phyloP scores from a whole-genome alignment of 306 rosid species.

The Myrica gale region DNA sequence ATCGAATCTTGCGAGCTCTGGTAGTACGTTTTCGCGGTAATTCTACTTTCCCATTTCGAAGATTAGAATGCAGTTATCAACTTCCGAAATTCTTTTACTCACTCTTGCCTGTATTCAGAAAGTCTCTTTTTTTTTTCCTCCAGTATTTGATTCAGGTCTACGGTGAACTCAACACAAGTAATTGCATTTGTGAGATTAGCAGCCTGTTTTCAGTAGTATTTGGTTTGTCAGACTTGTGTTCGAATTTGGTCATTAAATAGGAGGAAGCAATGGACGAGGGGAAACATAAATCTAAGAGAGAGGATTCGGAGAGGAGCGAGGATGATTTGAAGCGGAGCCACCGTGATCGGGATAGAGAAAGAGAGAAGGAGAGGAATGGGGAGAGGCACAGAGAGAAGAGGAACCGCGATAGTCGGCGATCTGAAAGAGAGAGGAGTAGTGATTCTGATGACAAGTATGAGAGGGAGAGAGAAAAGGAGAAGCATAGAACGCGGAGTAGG shows the following conservation, averaged over 20 bases:
- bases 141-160: neutral
- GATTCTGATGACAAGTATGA: constrained; percentile 37
- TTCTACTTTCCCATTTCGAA: neutral
- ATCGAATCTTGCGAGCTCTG: neutral
- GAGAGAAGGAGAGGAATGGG: constrained; percentile 42
- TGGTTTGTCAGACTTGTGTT: neutral
- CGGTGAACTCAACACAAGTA: neutral
- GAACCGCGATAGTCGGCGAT: constrained; percentile 32
- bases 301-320: constrained; percentile 45
- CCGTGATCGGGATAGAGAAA: constrained; percentile 30
- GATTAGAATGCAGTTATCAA: no score
- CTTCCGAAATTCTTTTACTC: no score
- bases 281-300: constrained; percentile 59
- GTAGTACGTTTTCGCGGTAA: neutral
- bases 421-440: constrained; percentile 39
- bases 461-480: constrained; percentile 45
- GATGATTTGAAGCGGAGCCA: constrained; percentile 12
- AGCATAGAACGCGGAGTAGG: constrained; percentile 40
- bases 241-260: constrained; percentile 23
- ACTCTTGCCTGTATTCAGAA: no score
- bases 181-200: neutral
- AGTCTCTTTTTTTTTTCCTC: no score
- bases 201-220: no score
- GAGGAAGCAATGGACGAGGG: constrained; percentile 56
- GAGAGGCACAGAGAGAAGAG: constrained; percentile 42